Conservation (phyloP, 306 rosid genomes). For the Fragaria vesca region DNA sequence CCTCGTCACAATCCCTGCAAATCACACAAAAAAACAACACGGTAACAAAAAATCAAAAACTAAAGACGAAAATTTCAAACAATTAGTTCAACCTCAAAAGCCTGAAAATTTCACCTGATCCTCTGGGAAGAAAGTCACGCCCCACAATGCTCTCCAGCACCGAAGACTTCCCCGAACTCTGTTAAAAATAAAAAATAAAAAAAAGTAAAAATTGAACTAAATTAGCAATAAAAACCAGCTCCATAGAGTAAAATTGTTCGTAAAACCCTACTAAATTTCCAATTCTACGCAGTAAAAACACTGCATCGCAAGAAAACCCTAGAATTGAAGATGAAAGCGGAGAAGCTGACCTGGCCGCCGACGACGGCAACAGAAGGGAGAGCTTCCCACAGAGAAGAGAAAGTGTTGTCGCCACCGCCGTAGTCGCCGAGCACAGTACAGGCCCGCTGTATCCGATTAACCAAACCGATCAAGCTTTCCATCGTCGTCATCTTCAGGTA, state of each 20-base stretch:
- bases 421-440: constrained; percentile 94
- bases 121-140: constrained; percentile 96
- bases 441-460: constrained; percentile 86
- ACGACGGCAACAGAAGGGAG: constrained; percentile 95
- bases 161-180: constrained; percentile 99
- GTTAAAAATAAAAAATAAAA: constrained; percentile 21
- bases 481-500: constrained; percentile 57
- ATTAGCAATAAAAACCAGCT: not conserved
- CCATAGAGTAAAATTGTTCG: not conserved
- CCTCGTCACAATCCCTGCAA: constrained; percentile 91
- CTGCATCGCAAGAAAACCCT: not conserved
- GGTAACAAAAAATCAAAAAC: not conserved
- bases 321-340: not conserved
- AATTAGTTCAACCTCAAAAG: not conserved
- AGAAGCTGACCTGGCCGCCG: constrained; percentile 78
- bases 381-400: constrained; percentile 93
- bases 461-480: constrained; percentile 97
- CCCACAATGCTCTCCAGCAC: constrained; percentile 95
- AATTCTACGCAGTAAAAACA: not conserved
- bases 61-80: not conserved
- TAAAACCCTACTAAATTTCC: not conserved
- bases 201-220: not conserved
- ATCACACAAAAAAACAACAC: constrained; percentile 8
- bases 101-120: constrained; percentile 61
- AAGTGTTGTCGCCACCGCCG: constrained; percentile 62